Conservation (phyloP, 2,329 filamentous ascomycete genomes). For the Diaporthe caulivora region DNA sequence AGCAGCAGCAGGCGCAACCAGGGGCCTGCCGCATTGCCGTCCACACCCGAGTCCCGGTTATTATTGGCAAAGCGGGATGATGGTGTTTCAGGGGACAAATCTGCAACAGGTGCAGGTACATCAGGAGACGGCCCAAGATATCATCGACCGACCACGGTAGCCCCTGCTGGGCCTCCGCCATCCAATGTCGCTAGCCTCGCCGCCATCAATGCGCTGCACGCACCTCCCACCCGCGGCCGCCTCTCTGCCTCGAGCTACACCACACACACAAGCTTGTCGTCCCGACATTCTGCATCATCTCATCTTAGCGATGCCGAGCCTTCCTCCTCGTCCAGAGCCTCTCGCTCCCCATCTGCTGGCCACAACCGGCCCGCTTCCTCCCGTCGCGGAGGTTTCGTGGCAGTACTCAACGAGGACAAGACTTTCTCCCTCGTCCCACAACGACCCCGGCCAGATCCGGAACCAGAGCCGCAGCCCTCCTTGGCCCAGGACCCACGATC, state of each 20-base stretch:
- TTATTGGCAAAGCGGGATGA: slow-evolving; percentile 45
- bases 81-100: slow-evolving; percentile 61
- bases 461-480: slow-evolving; percentile 33
- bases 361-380: slow-evolving; percentile 52
- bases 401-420: slow-evolving; percentile 61
- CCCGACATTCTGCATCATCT: slow-evolving; percentile 36
- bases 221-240: slow-evolving; percentile 42
- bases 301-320: slow-evolving; percentile 43
- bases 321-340: slow-evolving; percentile 42
- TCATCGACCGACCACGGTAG: slow-evolving; percentile 48
- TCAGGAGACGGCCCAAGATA: slow-evolving; percentile 47
- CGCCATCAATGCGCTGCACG: slow-evolving; percentile 50
- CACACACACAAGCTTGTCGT: slow-evolving; percentile 35
- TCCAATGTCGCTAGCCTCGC: slow-evolving; percentile 51
- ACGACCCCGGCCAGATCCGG: slow-evolving; percentile 38
- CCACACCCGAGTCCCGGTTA: slow-evolving; percentile 42
- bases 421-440: slow-evolving; percentile 66
- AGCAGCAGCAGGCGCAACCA: slow-evolving; percentile 1
- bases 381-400: slow-evolving; percentile 60
- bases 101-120: slow-evolving; percentile 48
- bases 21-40: slow-evolving; percentile 26
- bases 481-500: slow-evolving; percentile 36
- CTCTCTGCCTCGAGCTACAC: slow-evolving; percentile 35
- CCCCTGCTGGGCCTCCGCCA: slow-evolving; percentile 51
- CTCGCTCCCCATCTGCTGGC: slow-evolving; percentile 41